These are phyloP conservation scores for Debaryomyces coudertii DNA, from an alignment of 1,139 yeast genomes.

Conservation along the genomic window DNA sequence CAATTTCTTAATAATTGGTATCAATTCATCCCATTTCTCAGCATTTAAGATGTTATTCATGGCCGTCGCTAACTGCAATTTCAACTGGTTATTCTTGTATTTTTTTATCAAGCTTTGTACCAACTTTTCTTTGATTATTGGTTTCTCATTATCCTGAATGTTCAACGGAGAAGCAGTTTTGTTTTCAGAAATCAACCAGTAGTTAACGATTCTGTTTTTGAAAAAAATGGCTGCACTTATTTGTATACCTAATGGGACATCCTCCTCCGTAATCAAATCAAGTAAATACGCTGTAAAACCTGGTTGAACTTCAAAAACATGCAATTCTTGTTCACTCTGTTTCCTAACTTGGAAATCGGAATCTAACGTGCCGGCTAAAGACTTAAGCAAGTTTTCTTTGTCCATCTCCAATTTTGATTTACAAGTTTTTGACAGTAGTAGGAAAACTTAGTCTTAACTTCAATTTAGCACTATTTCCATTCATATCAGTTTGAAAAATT, in stretches of 20 bases:
- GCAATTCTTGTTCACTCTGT: slow-evolving; percentile 45
- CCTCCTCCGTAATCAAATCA: slow-evolving; percentile 52
- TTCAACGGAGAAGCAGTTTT: slow-evolving; percentile 27
- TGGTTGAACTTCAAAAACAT: slow-evolving; percentile 46
- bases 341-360: slow-evolving; percentile 40
- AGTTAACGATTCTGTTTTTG: slow-evolving; percentile 61
- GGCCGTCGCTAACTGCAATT: slow-evolving; percentile 47
- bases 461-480: background rate
- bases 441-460: background rate
- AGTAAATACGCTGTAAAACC: slow-evolving; percentile 64
- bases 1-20: slow-evolving; percentile 29
- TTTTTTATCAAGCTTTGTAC: slow-evolving; percentile 47
- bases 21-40: slow-evolving; percentile 52
- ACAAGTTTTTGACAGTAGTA: slow-evolving; percentile 6
- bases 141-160: slow-evolving; percentile 54
- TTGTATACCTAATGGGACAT: slow-evolving; percentile 52
- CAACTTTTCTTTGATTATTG: slow-evolving; percentile 53
- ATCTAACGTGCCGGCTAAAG: slow-evolving; percentile 50
- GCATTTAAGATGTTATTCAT: slow-evolving; percentile 45
- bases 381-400: slow-evolving; percentile 41
- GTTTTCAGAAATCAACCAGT: slow-evolving; percentile 57
- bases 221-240: slow-evolving; percentile 68
- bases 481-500: slow-evolving; percentile 13
- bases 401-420: slow-evolving; percentile 35
- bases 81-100: slow-evolving; percentile 37